Percentiles rank a stretch among this genome's conserved stretches.
Conservation (phyloP, 1,284 basidiomycete species). For the Coniferiporia weirii region DNA sequence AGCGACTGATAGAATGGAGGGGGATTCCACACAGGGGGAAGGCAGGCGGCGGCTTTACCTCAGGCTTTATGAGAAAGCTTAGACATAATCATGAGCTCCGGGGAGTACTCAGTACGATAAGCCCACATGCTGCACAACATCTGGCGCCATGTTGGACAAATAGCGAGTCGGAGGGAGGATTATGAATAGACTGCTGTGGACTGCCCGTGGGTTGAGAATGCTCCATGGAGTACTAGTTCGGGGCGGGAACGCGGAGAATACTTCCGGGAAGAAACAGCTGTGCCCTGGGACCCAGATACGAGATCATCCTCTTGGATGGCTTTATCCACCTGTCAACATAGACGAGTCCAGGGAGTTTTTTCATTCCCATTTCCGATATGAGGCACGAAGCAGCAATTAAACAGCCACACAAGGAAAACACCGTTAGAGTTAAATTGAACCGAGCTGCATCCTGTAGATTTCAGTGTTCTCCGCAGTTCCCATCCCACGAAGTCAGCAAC, state of each 20-base stretch:
- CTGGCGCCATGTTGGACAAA: background rate
- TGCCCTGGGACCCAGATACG: background rate
- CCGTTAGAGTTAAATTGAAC: too few relatives aligned
- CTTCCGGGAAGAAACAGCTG: background rate
- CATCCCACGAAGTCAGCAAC: too few relatives aligned
- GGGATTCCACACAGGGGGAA: background rate
- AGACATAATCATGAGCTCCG: background rate
- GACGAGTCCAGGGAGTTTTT: too few relatives aligned
- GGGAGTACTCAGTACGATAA: slow-evolving; percentile 3
- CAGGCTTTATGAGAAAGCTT: background rate
- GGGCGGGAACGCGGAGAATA: background rate
- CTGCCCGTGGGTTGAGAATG: background rate
- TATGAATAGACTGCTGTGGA: background rate
- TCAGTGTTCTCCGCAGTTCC: too few relatives aligned
- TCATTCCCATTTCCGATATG: too few relatives aligned
- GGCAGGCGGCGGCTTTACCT: background rate
- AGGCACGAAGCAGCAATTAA: too few relatives aligned
- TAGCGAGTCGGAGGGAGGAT: background rate
- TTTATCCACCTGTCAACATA: too few relatives aligned
- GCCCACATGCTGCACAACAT: slow-evolving; percentile 11
- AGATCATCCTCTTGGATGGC: too few relatives aligned
- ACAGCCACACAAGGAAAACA: too few relatives aligned
- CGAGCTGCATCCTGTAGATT: too few relatives aligned
- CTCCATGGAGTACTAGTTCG: background rate
- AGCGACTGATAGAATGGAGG: background rate